Conservation (phyloP, 2,329 filamentous ascomycete species). For the Leptographium procerum region DNA sequence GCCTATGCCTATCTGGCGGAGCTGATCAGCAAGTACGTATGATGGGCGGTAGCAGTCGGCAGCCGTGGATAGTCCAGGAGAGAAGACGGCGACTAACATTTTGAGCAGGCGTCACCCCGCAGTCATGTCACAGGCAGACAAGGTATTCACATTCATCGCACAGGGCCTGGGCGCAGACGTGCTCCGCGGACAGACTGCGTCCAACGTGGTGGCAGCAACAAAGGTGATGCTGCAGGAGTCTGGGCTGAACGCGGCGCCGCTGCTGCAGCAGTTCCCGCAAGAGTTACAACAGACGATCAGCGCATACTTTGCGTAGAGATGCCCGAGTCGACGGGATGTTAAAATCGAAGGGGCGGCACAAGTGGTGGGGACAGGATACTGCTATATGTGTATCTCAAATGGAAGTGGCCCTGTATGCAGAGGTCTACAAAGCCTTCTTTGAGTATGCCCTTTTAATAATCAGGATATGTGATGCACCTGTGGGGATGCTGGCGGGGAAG, state of each 20-base stretch:
- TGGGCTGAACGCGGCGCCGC: conserved; percentile 61
- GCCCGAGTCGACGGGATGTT: not conserved
- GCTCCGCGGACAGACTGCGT: conserved; percentile 71
- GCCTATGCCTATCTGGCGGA: conserved; percentile 87
- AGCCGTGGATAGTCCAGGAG: not conserved
- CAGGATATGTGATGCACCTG: not conserved
- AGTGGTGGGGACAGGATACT: not conserved
- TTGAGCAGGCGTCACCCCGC: conserved; percentile 65
- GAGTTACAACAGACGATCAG: conserved; percentile 74
- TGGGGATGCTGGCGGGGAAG: not conserved
- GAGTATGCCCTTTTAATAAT: not conserved
- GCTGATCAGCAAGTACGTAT: conserved; percentile 86
- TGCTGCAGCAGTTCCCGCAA: conserved; percentile 63
- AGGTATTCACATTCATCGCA: conserved; percentile 74
- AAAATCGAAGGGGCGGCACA: not conserved
- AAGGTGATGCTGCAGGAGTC: conserved; percentile 67
- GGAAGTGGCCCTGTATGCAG: not conserved
- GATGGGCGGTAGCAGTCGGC: too few relatives aligned
- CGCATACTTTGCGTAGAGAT: conserved; percentile 50
- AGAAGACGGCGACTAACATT: not conserved
- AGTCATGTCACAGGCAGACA: conserved; percentile 64
- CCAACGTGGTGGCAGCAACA: conserved; percentile 62
- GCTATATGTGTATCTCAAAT: too few relatives aligned
- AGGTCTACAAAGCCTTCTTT: not conserved
- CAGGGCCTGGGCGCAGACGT: conserved; percentile 87